These are phyloP conservation scores for Cymbopogon citratus DNA, from an alignment of 176 grass and related monocot species.

Conservation along the genomic window DNA sequence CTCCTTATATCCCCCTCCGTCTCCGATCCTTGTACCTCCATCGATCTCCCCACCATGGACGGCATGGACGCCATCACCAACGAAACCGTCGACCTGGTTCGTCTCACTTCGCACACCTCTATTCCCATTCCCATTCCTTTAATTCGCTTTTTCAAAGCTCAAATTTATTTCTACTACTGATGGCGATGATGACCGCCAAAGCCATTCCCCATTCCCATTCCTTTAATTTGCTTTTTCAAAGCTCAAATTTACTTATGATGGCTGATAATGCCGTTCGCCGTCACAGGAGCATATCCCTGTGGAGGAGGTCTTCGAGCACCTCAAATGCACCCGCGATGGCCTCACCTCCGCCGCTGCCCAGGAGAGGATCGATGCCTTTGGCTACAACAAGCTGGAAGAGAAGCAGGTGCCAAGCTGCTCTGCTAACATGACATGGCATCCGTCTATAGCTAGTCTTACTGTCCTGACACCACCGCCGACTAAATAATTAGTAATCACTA, in stretches of 20 bases:
- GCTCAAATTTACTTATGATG: not conserved
- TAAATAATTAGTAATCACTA: not conserved
- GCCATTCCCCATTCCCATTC: not conserved
- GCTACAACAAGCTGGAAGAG: slow-evolving; percentile 68
- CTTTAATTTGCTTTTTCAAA: not conserved
- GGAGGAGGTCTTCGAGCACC: slow-evolving; percentile 51
- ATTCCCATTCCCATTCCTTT: not conserved
- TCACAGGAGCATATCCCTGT: slow-evolving; percentile 52
- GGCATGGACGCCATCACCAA: slow-evolving; percentile 45
- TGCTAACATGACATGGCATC: not conserved
- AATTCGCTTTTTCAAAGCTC: not conserved
- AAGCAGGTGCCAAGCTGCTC: slow-evolving; percentile 25
- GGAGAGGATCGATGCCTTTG: slow-evolving; percentile 41
- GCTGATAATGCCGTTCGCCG: no score
- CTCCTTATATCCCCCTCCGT: slow-evolving; percentile 24
- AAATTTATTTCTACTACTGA: not conserved
- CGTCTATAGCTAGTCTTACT: no score
- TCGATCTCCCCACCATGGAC: not conserved
- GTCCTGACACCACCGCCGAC: not conserved
- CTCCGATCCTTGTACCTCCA: not conserved
- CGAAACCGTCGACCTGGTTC: slow-evolving; percentile 59
- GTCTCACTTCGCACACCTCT: no score
- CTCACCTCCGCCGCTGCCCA: slow-evolving; percentile 37
- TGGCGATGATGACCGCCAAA: no score
- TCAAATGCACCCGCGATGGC: slow-evolving; percentile 55